phyloP scores from a whole-genome alignment of 495 filamentous ascomycete genomes.

The Penicillium taxi region DNA sequence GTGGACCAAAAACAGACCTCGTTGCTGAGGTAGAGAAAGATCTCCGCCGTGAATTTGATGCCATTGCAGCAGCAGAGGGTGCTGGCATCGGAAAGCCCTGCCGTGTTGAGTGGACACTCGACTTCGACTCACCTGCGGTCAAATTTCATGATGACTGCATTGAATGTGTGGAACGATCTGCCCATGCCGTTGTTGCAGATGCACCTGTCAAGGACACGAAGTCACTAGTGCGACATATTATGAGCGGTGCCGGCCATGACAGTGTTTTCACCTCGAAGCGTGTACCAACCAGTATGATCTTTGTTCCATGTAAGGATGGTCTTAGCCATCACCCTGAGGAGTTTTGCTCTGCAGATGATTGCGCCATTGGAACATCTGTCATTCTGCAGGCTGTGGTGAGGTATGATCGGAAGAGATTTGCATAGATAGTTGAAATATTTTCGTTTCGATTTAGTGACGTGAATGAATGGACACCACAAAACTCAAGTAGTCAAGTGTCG shows the following conservation, averaged over 20 bases:
- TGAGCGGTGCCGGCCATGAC: constrained; percentile 57
- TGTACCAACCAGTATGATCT: constrained; percentile 59
- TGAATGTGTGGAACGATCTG: constrained; percentile 53
- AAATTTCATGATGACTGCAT: constrained; percentile 67
- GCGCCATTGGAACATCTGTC: constrained; percentile 55
- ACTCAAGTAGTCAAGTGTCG: not conserved
- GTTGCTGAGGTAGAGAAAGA: constrained; percentile 50
- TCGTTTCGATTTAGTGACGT: too few species aligned
- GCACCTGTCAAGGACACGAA: constrained; percentile 37
- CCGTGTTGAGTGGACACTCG: constrained; percentile 49
- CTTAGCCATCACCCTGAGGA: constrained; percentile 59
- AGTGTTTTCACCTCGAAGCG: constrained; percentile 52
- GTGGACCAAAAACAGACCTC: constrained; percentile 50
- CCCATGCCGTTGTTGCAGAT: constrained; percentile 43
- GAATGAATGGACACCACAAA: too few species aligned
- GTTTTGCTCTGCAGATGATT: constrained; percentile 53
- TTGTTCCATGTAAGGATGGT: constrained; percentile 58
- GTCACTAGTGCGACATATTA: constrained; percentile 40
- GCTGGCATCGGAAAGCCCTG: constrained; percentile 46
- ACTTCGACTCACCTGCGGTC: constrained; percentile 57
- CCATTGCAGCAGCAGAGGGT: constrained; percentile 48
- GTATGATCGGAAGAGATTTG: constrained; percentile 47
- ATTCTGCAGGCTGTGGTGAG: constrained; percentile 51
- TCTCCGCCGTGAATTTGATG: constrained; percentile 47
- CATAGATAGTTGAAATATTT: constrained; percentile 3